Evolutionary conservation across 768 basidiomycete genomes (phyloP).

Genomic region (Mycena crocata): DNA sequence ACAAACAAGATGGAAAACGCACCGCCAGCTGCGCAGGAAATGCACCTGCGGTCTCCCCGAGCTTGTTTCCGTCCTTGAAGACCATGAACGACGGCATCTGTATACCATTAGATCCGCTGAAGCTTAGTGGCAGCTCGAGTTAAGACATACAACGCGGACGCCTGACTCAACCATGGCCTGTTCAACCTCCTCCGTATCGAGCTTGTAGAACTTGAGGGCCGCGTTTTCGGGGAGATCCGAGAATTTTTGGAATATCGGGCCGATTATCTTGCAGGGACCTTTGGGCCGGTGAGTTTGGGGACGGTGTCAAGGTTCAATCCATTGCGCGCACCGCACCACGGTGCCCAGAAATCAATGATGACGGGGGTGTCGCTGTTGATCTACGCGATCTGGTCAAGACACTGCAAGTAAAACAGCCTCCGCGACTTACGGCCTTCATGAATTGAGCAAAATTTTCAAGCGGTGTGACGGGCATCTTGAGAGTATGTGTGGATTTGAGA

Average conservation of each 20-base stretch:
- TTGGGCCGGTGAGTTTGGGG: no score
- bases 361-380: slow-evolving; percentile 60
- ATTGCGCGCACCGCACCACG: slow-evolving; percentile 83
- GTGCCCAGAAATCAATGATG: slow-evolving; percentile 81
- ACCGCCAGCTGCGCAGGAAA: slow-evolving; percentile 24
- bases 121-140: neutral
- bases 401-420: no score
- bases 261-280: no score
- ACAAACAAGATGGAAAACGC: neutral
- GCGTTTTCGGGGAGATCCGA: no score
- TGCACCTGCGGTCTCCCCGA: slow-evolving; percentile 53
- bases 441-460: slow-evolving; percentile 54
- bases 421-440: slow-evolving; percentile 55
- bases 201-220: no score
- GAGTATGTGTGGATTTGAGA: neutral
- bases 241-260: no score
- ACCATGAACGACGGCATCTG: slow-evolving; percentile 54
- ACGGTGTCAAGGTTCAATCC: no score
- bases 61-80: slow-evolving; percentile 43
- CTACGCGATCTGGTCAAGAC: slow-evolving; percentile 37
- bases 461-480: slow-evolving; percentile 52
- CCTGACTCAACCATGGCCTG: no score
- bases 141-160: slow-evolving; percentile 63
- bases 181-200: no score
- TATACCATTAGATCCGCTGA: no score